Base-by-base conservation (phyloP, 768 basidiomycete species). In the Trametes maxima region DNA sequence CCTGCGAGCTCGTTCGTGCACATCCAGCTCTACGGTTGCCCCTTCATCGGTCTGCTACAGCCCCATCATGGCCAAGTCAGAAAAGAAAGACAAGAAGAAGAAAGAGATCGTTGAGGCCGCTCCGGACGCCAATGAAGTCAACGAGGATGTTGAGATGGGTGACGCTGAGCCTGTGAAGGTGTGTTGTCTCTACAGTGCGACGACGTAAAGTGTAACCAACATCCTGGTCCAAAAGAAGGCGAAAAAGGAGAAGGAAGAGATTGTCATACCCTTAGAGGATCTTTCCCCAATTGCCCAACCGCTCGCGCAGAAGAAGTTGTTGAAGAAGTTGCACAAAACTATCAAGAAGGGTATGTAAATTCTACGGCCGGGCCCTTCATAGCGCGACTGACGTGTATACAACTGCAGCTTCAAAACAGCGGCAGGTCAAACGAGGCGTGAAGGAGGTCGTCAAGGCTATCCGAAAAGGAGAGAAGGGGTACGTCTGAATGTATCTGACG, bases 401-500 rank as follows among this genome's bases (percentile, higher is more conserved):
- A 11, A 25, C n/a, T 35, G 39, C 68, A 96, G 94, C 97, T 17
- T 95, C 95, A 24, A 97, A 96, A 74, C 87, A 87, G 42, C 86
- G 96, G 61, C 95, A 97, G 75, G 89, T 98, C 35, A 98, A 97
- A 79, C 86, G 97, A 46, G 97, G 97, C 42, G 96, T 99, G 49
- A 98, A 98, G 76, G 97, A 99, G 75, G 93, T 99, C 36, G 94
- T 97, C 45, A 99, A 99, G 75, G 94, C 94, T 3, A 90, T 99
- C 43, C 84, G 95, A 55, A 99, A 99, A 73, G 95, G 95, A 60
- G 96, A 98, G 74, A 94, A 92, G 80, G 97, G 97, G 94, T 89
- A 68, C 62, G 88, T 78, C 45, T 7, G 12, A 21, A 8, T 22
- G 10, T 7, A 21, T 17, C 45, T 44, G 42, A 36, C 47, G 36